Conservation (phyloP, 371 early-diverging fungal genomes). For the Mortierella sp. region DNA sequence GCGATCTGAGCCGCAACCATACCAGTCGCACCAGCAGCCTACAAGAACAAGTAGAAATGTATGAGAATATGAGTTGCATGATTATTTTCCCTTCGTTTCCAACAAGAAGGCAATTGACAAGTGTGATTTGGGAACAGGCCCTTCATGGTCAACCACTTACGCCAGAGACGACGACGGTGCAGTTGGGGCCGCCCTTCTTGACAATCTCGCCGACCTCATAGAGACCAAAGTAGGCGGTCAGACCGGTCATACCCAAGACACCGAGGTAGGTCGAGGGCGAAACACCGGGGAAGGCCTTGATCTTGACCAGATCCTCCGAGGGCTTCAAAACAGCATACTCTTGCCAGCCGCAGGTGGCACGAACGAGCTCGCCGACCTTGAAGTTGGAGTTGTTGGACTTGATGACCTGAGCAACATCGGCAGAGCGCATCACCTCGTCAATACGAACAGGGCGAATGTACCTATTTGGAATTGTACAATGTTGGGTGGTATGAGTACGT, state of each 20-base stretch:
- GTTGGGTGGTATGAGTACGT: no score
- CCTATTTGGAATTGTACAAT: no score
- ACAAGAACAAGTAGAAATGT: neutral
- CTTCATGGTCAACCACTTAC: neutral
- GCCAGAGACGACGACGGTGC: conserved; percentile 76
- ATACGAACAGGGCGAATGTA: conserved; percentile 65
- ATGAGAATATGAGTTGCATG: neutral
- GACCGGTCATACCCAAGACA: conserved; percentile 70
- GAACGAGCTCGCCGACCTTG: conserved; percentile 63
- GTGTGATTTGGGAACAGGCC: neutral
- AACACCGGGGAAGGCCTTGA: conserved; percentile 50
- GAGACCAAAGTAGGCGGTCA: conserved; percentile 79
- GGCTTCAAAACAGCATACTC: conserved; percentile 61
- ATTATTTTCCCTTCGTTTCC: neutral
- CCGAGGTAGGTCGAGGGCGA: conserved; percentile 63
- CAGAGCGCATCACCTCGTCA: conserved; percentile 65
- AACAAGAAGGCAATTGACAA: no score
- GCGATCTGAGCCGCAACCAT: conserved; percentile 79
- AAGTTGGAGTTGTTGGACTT: conserved; percentile 59
- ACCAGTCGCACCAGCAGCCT: conserved; percentile 68
- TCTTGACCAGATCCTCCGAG: conserved; percentile 48
- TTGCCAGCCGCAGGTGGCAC: conserved; percentile 63
- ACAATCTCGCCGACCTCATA: conserved; percentile 58
- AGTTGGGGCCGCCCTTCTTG: conserved; percentile 62
- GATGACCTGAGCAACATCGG: conserved; percentile 65